Evolutionary conservation across 768 basidiomycete genomes (phyloP), one percentile per base, ranked within the genome.

Genomic region (Trametes villosa): DNA sequence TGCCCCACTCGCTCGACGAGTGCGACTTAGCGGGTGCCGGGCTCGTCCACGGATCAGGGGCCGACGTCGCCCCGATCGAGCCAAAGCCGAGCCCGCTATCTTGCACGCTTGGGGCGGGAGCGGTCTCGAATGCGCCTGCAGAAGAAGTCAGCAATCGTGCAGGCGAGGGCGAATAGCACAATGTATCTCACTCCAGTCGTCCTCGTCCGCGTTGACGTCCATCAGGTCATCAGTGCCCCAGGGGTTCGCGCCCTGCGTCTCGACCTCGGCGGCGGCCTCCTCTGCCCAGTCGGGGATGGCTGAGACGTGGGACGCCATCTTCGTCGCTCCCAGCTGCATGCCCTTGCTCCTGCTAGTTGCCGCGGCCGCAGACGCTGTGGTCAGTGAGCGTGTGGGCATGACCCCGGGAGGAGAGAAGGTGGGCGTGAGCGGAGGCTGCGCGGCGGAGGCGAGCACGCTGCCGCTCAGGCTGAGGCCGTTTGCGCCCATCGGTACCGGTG

Each of bases 151-250:
- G 24, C 44, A 26, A 8, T 45, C 22, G 22, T 9, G 44, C 44
- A 26, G 22, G 24, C 9, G 26, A 45, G 12, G 6, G 24, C 11
- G 41, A 9, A 45, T 26, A 22, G 42, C 22, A 26, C 22, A n/a
- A n/a, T n/a, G n/a, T n/a, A 6, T 22, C 88, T 70, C 71, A 92
- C 96, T 91, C 96, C 96, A 99, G 70, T 98, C 96, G 67, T 88
- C 96, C 26, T 87, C 84, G 67, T 98, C 96, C 0, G 92, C 94
- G 68, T 94, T 88, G 4, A 98, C 87, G 69, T 99, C 95, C 72
- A 98, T 96, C 57, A 98, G 73, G 72, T 98, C 92, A 9, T 83
- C 87, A 47, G 75, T 79, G 1, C 86, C 90, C 92, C 91, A 93
- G 0, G 82, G 83, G 68, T 82, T 81, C 8, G 45, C 4, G 2